Percentiles rank a stretch among this genome's conserved stretches.
phyloP scores from a whole-genome alignment of 495 filamentous ascomycete genomes.

The Gamarada debralockiae region DNA sequence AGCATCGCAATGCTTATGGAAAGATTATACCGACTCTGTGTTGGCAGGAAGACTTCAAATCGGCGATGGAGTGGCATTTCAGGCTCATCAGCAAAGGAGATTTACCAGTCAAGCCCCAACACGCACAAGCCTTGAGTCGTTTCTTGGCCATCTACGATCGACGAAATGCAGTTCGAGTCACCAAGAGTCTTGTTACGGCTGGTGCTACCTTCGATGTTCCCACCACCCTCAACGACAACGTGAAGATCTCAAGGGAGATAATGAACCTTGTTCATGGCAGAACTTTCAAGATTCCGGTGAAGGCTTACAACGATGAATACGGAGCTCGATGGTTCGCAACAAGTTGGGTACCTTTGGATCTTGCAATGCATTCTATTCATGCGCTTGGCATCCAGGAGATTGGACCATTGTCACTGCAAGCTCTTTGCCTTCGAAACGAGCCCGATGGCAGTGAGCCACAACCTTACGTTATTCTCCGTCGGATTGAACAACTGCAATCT shows the following conservation, averaged over 20 bases:
- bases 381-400: slow-evolving; percentile 63
- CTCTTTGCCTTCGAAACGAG: slow-evolving; percentile 53
- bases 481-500: slow-evolving; percentile 51
- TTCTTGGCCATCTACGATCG: slow-evolving; percentile 34
- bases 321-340: slow-evolving; percentile 73
- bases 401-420: slow-evolving; percentile 67
- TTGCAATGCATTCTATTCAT: slow-evolving; percentile 57
- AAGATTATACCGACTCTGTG: slow-evolving; percentile 54
- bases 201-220: slow-evolving; percentile 21
- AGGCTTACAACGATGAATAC: slow-evolving; percentile 53
- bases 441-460: slow-evolving; percentile 34
- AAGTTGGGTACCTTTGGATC: slow-evolving; percentile 57
- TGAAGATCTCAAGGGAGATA: slow-evolving; percentile 22
- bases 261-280: slow-evolving; percentile 22
- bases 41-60: slow-evolving; percentile 37
- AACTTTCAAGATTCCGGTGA: slow-evolving; percentile 17
- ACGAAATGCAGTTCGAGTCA: slow-evolving; percentile 13
- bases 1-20: slow-evolving; percentile 56
- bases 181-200: slow-evolving; percentile 23
- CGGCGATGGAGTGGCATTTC: slow-evolving; percentile 59
- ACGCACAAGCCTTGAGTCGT: slow-evolving; percentile 39
- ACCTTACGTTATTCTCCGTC: slow-evolving; percentile 45
- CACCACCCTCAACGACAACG: slow-evolving; percentile 12
- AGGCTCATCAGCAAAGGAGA: slow-evolving; percentile 46
- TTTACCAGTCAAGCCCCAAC: slow-evolving; percentile 31